Evolutionary conservation across 768 basidiomycete genomes (phyloP).

Genomic region (Mycena amicta): DNA sequence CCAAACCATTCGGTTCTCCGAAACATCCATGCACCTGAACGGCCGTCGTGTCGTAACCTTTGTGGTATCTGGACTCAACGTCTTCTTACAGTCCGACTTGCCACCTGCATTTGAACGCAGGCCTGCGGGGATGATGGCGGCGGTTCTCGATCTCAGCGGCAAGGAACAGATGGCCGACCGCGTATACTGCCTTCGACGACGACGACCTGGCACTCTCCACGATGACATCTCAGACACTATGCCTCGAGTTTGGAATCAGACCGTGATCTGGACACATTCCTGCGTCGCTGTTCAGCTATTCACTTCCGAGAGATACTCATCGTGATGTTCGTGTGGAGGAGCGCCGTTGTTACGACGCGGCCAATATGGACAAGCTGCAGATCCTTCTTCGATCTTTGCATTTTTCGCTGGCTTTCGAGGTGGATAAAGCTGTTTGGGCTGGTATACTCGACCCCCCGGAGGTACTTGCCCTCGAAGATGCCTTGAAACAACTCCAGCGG

Average conservation of each 20-base stretch:
- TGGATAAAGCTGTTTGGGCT: constrained; percentile 38
- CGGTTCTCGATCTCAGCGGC: constrained; percentile 12
- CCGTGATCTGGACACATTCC: constrained; percentile 31
- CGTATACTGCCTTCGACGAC: constrained; percentile 29
- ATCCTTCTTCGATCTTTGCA: constrained; percentile 27
- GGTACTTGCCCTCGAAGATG: constrained; percentile 24
- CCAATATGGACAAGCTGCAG: constrained; percentile 20
- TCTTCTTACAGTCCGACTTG: constrained; percentile 36
- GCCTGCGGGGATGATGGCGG: neutral
- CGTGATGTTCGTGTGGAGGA: constrained; percentile 24
- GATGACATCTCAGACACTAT: constrained; percentile 29
- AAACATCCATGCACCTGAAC: neutral
- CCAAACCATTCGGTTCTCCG: too few relatives aligned
- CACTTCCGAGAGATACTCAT: too few relatives aligned
- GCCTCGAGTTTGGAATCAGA: constrained; percentile 31
- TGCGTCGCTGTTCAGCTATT: constrained; percentile 26
- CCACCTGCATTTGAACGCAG: constrained; percentile 29
- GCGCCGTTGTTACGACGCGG: constrained; percentile 15
- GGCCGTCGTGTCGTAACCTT: constrained; percentile 24
- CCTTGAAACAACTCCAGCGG: constrained; percentile 25
- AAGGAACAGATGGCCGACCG: constrained; percentile 7
- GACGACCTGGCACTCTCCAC: constrained; percentile 27
- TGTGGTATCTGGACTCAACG: constrained; percentile 9
- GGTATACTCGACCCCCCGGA: constrained; percentile 28
- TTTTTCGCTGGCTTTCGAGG: constrained; percentile 40